These are phyloP conservation scores for Aspergillus nidulans DNA, from an alignment of 495 filamentous ascomycete genomes.

Conservation along the genomic window DNA sequence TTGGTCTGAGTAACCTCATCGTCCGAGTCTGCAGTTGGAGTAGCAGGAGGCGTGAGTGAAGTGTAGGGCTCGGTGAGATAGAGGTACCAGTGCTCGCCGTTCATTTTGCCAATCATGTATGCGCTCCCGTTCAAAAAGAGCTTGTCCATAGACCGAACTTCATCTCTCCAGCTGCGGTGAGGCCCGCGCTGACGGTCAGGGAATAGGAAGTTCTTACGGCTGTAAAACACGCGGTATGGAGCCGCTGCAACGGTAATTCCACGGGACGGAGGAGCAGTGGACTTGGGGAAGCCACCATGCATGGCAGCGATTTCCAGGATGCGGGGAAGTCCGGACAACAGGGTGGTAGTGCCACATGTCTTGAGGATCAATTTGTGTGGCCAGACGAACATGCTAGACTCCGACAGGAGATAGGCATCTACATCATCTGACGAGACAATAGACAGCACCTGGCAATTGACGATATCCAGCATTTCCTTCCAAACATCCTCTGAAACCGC, in stretches of 20 bases:
- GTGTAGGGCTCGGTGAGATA: slow-evolving; percentile 88
- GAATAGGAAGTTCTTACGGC: slow-evolving; percentile 96
- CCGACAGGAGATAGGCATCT: slow-evolving; percentile 95
- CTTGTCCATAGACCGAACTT: slow-evolving; percentile 85
- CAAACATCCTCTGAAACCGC: slow-evolving; percentile 76
- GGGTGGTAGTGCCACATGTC: slow-evolving; percentile 96
- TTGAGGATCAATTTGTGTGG: slow-evolving; percentile 98
- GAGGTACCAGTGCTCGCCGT: slow-evolving; percentile 98
- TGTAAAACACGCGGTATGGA: slow-evolving; percentile 97
- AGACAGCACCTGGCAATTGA: slow-evolving; percentile 97
- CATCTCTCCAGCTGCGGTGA: slow-evolving; percentile 95
- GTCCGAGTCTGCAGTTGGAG: slow-evolving; percentile 53
- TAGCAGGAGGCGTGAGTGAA: slow-evolving; percentile 77
- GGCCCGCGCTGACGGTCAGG: slow-evolving; percentile 92
- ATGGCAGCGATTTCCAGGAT: slow-evolving; percentile 87
- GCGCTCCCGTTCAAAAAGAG: slow-evolving; percentile 90
- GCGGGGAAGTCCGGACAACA: slow-evolving; percentile 81
- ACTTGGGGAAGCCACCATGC: slow-evolving; percentile 77
- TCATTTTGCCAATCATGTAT: slow-evolving; percentile 99
- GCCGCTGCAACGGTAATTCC: slow-evolving; percentile 69
- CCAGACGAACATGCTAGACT: slow-evolving; percentile 99
- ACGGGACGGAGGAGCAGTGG: slow-evolving; percentile 42
- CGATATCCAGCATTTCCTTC: slow-evolving; percentile 95
- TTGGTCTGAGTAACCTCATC: slow-evolving; percentile 63
- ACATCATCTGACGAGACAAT: slow-evolving; percentile 91